Conservation (phyloP, 345 rosid genomes). For the Psidium guajava region DNA sequence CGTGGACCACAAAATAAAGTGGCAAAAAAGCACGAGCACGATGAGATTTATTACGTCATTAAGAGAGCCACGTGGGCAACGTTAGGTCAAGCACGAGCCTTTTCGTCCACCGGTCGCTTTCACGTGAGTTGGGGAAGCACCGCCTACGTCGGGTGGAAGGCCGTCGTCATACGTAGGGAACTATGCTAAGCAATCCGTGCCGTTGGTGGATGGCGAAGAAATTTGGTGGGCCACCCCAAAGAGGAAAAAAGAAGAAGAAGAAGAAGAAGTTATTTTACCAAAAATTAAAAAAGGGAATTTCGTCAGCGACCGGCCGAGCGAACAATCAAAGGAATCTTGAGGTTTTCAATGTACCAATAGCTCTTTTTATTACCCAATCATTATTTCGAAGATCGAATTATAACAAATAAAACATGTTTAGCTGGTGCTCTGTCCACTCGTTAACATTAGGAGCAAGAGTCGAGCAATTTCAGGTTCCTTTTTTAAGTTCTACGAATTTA, state of each 20-base stretch:
- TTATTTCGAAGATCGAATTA: neutral
- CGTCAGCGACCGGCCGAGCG: neutral
- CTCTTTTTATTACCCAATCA: neutral
- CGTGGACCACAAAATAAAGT: neutral
- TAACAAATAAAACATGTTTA: neutral
- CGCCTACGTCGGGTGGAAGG: neutral
- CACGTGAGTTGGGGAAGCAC: neutral
- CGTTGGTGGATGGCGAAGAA: neutral
- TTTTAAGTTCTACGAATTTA: no score
- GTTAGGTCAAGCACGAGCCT: neutral
- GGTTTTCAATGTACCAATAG: rapidly evolving
- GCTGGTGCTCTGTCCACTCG: neutral
- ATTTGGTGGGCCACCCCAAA: neutral
- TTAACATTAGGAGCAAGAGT: no score
- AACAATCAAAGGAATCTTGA: neutral
- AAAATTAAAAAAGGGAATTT: neutral
- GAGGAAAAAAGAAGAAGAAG: no score
- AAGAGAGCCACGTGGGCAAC: neutral
- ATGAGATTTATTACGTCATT: no score
- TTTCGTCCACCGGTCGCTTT: neutral
- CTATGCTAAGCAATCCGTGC: neutral
- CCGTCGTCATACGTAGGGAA: neutral
- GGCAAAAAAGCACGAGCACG: no score
- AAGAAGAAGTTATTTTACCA: no score
- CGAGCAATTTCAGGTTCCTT: no score